These are phyloP conservation scores for Gymnopilus dilepis DNA, from an alignment of 768 basidiomycete species.

Conservation along the genomic window DNA sequence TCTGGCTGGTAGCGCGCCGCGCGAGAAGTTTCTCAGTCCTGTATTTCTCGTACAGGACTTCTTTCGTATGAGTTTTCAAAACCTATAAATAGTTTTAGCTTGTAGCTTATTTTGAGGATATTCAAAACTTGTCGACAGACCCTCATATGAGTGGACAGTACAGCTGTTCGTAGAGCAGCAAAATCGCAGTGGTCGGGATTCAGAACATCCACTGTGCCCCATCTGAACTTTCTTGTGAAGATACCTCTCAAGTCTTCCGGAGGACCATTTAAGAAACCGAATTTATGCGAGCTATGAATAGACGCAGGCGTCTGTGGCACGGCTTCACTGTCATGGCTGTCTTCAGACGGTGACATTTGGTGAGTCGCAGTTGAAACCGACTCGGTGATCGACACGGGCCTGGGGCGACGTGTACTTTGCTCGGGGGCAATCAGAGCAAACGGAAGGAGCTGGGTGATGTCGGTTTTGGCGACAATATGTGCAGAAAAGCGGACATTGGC, in stretches of 20 bases:
- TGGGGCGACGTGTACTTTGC: conserved; percentile 45
- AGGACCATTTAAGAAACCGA: conserved; percentile 54
- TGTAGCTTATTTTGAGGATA: background rate
- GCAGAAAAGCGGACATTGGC: conserved; percentile 83
- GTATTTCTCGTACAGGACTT: conserved; percentile 93
- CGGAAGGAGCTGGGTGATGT: conserved; percentile 65
- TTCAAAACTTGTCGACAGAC: conserved; percentile 54
- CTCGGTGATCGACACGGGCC: conserved; percentile 40
- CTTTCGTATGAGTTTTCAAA: conserved; percentile 82
- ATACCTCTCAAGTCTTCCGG: conserved; percentile 76
- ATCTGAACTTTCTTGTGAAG: conserved; percentile 80
- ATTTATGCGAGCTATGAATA: conserved; percentile 38
- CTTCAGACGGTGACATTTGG: conserved; percentile 45
- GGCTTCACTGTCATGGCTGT: conserved; percentile 41
- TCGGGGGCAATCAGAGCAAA: conserved; percentile 86
- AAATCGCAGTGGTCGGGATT: conserved; percentile 90
- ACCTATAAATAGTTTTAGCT: conserved; percentile 47
- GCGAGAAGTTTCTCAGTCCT: conserved; percentile 91
- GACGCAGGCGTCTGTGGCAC: conserved; percentile 44
- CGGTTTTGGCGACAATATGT: conserved; percentile 62
- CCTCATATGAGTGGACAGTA: conserved; percentile 86
- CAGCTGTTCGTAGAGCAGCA: conserved; percentile 79
- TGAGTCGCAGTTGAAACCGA: conserved; percentile 32
- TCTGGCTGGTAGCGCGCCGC: conserved; percentile 79
- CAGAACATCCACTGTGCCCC: conserved; percentile 89